phyloP scores from a whole-genome alignment of 768 basidiomycete genomes.

The Trametopsis cervina region DNA sequence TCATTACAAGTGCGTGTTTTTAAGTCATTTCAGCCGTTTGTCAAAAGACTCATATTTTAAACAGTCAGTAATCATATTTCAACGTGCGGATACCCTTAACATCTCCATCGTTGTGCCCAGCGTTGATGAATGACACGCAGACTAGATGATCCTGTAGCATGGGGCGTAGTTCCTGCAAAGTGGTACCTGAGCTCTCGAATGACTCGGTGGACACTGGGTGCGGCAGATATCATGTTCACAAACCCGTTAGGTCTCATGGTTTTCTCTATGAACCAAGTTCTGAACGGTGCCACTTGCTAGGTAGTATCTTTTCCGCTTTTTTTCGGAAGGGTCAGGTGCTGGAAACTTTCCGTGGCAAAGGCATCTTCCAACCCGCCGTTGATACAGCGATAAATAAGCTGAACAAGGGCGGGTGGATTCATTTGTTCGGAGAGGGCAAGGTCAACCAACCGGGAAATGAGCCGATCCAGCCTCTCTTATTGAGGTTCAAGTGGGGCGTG shows the following conservation, averaged over 20 bases:
- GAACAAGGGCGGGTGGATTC: constrained; percentile 82
- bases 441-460: constrained; percentile 56
- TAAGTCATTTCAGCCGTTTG: neutral
- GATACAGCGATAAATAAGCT: constrained; percentile 78
- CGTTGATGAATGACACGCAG: constrained; percentile 29
- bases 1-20: constrained; percentile 59
- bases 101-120: neutral
- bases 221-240: constrained; percentile 91
- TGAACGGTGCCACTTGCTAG: constrained; percentile 11
- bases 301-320: constrained; percentile 74
- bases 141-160: constrained; percentile 78
- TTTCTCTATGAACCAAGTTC: neutral
- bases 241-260: constrained; percentile 56
- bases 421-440: constrained; percentile 87
- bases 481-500: constrained; percentile 95
- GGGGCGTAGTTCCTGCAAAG: constrained; percentile 73
- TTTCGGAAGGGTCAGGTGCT: constrained; percentile 87
- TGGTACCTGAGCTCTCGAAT: constrained; percentile 52
- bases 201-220: constrained; percentile 89
- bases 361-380: constrained; percentile 82
- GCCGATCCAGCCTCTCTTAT: constrained; percentile 35
- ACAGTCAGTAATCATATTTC: constrained; percentile 92
- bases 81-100: constrained; percentile 48
- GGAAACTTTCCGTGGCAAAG: constrained; percentile 87
- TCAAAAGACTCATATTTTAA: constrained; percentile 2